Conservation (phyloP, 805 yeast genomes). For the Millerozyma miso region DNA sequence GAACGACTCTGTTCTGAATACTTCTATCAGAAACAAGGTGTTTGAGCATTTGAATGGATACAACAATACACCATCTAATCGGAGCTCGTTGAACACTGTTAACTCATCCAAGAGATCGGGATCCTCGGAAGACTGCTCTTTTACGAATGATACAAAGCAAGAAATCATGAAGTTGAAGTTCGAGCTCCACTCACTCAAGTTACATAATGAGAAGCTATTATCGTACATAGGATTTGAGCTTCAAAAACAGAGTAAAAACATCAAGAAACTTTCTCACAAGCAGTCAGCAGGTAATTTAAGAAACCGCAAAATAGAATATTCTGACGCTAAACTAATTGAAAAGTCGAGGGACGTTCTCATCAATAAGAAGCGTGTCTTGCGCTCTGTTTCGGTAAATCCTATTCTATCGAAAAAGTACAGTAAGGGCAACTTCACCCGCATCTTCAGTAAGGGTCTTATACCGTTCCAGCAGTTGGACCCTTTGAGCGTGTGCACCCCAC, state of each 20-base stretch:
- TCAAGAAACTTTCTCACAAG: slow-evolving; percentile 34
- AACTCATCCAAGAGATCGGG: slow-evolving; percentile 29
- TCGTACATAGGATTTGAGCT: slow-evolving; percentile 56
- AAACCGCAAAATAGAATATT: slow-evolving; percentile 36
- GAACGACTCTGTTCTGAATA: slow-evolving; percentile 1
- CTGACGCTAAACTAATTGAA: slow-evolving; percentile 50
- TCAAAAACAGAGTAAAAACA: slow-evolving; percentile 44
- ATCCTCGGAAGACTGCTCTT: slow-evolving; percentile 20
- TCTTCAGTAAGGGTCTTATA: slow-evolving; percentile 13
- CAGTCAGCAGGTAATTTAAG: slow-evolving; percentile 25
- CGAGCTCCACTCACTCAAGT: slow-evolving; percentile 48
- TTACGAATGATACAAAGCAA: slow-evolving; percentile 32
- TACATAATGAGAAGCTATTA: slow-evolving; percentile 53
- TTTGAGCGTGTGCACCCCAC: background rate
- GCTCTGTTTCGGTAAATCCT: slow-evolving; percentile 34
- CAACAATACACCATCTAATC: slow-evolving; percentile 8
- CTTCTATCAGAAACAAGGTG: slow-evolving; percentile 20
- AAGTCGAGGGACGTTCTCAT: slow-evolving; percentile 44
- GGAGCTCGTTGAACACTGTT: slow-evolving; percentile 13
- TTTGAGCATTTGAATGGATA: slow-evolving; percentile 29
- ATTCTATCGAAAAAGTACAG: slow-evolving; percentile 14
- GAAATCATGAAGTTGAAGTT: slow-evolving; percentile 50
- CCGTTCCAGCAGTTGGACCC: slow-evolving; percentile 3
- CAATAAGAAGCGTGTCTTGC: slow-evolving; percentile 38
- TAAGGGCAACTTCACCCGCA: slow-evolving; percentile 4